Conservation (phyloP, 2,329 filamentous ascomycete genomes). For the Ilyonectria robusta region DNA sequence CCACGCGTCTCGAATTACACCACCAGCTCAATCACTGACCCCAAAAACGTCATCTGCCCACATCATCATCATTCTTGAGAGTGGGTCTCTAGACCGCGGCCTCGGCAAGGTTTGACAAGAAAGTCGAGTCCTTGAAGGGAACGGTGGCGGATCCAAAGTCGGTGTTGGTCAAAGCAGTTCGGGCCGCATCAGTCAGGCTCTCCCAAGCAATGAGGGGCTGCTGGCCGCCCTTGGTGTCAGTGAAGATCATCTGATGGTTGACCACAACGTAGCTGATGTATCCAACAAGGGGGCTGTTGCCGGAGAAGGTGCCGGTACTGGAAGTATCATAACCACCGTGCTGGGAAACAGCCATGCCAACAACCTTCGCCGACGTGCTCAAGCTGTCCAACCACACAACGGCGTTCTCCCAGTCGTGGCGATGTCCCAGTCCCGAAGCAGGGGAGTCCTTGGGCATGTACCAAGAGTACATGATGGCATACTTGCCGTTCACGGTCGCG, state of each 20-base stretch:
- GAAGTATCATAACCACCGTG: constrained; percentile 54
- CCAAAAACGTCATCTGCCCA: neutral
- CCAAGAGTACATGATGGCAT: constrained; percentile 61
- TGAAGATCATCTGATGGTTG: constrained; percentile 57
- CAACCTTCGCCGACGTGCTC: constrained; percentile 44
- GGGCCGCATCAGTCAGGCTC: constrained; percentile 53
- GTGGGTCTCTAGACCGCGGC: constrained; percentile 34
- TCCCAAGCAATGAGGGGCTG: constrained; percentile 64
- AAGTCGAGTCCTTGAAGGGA: constrained; percentile 56
- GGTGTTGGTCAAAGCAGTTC: constrained; percentile 54
- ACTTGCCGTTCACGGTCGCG: constrained; percentile 49
- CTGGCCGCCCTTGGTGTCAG: constrained; percentile 53
- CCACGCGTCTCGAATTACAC: neutral
- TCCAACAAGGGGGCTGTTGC: constrained; percentile 49
- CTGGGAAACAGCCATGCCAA: constrained; percentile 55
- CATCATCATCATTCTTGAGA: neutral
- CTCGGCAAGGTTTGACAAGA: constrained; percentile 41
- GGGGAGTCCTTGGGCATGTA: constrained; percentile 62
- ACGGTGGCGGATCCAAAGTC: constrained; percentile 61
- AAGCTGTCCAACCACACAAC: constrained; percentile 47
- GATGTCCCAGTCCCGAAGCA: constrained; percentile 48
- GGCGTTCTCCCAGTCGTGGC: constrained; percentile 47
- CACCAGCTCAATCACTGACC: neutral
- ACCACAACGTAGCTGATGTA: constrained; percentile 51
- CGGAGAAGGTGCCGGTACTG: constrained; percentile 42